Conservation (phyloP, 257 asterid species). For the Rehmannia glutinosa region DNA sequence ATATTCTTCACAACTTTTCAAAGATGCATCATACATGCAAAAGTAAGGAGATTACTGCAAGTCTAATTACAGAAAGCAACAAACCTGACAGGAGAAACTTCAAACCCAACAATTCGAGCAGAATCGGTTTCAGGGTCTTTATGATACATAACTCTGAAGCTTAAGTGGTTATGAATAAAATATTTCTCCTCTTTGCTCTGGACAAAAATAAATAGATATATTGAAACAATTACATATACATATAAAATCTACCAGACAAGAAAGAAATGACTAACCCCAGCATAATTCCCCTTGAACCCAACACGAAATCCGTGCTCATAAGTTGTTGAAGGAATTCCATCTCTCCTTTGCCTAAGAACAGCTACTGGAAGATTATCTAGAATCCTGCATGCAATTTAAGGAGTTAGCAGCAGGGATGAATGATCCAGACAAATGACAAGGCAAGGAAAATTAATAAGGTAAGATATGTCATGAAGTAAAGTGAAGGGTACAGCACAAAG, state of each 20-base stretch:
- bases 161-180: slow-evolving; percentile 79
- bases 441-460: background rate
- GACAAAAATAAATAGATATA: slow-evolving; percentile 19
- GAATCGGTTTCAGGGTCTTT: slow-evolving; percentile 69
- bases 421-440: background rate
- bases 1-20: background rate
- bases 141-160: slow-evolving; percentile 93
- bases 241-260: slow-evolving; percentile 14
- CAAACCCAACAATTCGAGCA: slow-evolving; percentile 89
- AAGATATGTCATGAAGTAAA: background rate
- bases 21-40: slow-evolving; percentile 3
- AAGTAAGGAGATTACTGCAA: slow-evolving; percentile 1
- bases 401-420: slow-evolving; percentile 12
- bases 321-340: slow-evolving; percentile 60
- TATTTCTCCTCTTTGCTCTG: slow-evolving; percentile 92
- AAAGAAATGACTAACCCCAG: slow-evolving; percentile 63
- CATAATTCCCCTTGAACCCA: slow-evolving; percentile 86
- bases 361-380: slow-evolving; percentile 93
- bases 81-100: slow-evolving; percentile 82
- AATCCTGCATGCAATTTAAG: slow-evolving; percentile 56
- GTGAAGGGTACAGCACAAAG: background rate
- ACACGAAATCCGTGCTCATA: slow-evolving; percentile 91
- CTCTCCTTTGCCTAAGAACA: slow-evolving; percentile 74
- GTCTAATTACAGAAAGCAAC: slow-evolving; percentile 18
- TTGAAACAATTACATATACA: slow-evolving; percentile 2